Evolutionary conservation across 352 stramenopile species (phyloP), one percentile per base, ranked within the genome.

Genomic region (Saprolegnia diclina): DNA sequence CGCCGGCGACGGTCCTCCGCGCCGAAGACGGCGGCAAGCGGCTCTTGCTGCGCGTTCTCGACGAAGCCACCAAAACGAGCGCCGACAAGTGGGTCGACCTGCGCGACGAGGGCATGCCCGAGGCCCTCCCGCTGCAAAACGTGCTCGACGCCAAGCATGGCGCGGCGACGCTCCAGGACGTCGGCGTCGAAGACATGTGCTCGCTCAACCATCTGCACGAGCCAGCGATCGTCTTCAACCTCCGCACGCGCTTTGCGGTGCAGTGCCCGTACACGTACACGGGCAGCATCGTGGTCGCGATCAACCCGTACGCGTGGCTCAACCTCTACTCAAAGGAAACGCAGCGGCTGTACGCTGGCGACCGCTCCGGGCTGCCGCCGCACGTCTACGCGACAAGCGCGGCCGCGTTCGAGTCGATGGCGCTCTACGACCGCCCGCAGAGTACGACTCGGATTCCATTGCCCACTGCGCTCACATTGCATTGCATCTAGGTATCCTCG

Each of bases 281-380:
- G 40, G 95, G 95, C 40, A 94, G 98, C 71, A 98, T 99, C 77
- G 87, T 98, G 26, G 90, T 99, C 48, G 95, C 95, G 1, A 88
- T 98, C 46, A 99, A 99, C 74, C 96, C 95, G 40, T 99, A 98
- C 72, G 82, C 85, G 46, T 96, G 89, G 88, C 82, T 96, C 70
- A 86, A 91, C 67, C 74, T 96, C 52, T 97, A 97, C 76, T 85
- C 80, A 9, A 81, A 96, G 46, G 77, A 85, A 55, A 89, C 80
- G 26, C 73, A 79, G 65, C 76, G 80, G 22, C 40, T 72, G 2
- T 69, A 69, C 35, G 21, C 54, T 3, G 53, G 48, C 13, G 37
- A 73, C 22, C 88, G 83, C 70, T 77, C 88, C 48, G 76, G 81
- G 22, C 81, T 97, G 61, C 87, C 90, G 35, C 89, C 90, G 22